Evolutionary conservation across 257 asterid genomes (phyloP).

Genomic region (Solanum verrucosum): DNA sequence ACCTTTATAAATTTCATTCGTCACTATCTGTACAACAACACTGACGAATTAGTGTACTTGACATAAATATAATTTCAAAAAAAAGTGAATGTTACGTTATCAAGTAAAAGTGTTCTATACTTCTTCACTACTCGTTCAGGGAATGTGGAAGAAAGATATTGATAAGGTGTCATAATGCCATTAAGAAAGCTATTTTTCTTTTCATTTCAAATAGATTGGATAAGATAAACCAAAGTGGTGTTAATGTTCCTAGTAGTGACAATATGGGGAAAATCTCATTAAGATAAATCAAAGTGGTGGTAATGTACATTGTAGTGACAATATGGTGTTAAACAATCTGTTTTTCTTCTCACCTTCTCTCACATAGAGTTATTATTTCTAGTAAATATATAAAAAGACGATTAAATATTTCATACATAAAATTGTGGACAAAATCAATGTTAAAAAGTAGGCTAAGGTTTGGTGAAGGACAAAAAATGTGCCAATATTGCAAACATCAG

Average conservation of each 20-base stretch:
- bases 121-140: neutral
- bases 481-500: too few species aligned
- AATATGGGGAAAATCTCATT: too few species aligned
- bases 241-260: too few species aligned
- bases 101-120: neutral
- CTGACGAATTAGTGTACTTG: neutral
- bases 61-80: neutral
- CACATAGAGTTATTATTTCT: too few species aligned
- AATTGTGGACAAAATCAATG: too few species aligned
- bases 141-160: neutral
- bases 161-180: neutral
- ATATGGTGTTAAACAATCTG: too few species aligned
- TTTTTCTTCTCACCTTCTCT: too few species aligned
- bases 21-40: neutral
- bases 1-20: neutral
- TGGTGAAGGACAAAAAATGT: too few species aligned
- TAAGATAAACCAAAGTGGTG: neutral
- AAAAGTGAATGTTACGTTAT: neutral
- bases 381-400: too few species aligned
- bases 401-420: too few species aligned
- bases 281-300: neutral
- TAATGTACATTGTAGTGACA: too few species aligned
- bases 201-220: neutral
- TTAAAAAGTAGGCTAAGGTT: too few species aligned
- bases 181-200: neutral